Conservation (phyloP, 306 rosid species). For the Carpinus viminea region DNA sequence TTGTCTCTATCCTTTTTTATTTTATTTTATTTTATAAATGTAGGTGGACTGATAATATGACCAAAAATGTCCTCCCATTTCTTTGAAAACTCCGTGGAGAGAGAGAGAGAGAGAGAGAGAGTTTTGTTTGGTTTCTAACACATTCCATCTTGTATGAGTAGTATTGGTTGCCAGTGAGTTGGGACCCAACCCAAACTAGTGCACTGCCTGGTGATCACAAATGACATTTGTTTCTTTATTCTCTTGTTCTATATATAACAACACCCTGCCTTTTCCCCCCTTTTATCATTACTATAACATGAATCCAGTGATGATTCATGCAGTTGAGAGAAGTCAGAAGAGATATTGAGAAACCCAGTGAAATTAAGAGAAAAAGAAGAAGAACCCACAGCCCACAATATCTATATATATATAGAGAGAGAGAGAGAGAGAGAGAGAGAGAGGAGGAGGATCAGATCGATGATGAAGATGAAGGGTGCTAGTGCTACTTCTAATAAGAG, state of each 20-base stretch:
- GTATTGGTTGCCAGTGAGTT: background rate
- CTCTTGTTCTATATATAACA: slow-evolving; percentile 13
- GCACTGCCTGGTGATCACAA: background rate
- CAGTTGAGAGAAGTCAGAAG: background rate
- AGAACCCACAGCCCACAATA: too few species aligned
- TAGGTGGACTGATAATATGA: background rate
- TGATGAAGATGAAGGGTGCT: slow-evolving; percentile 28
- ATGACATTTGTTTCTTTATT: background rate
- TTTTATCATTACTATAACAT: background rate
- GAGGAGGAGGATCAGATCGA: background rate
- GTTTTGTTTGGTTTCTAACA: background rate
- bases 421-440: too few species aligned
- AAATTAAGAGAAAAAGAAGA: background rate
- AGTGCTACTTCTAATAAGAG: background rate
- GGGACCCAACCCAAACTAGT: background rate
- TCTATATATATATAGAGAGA: too few species aligned
- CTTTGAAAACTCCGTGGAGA: background rate
- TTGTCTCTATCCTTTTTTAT: too few species aligned
- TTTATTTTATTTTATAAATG: too few species aligned
- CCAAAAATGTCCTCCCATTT: background rate
- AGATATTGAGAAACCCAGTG: background rate
- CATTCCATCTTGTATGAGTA: background rate
- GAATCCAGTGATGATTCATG: background rate
- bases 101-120: slow-evolving; percentile 9
- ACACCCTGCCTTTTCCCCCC: slow-evolving; percentile 2